Base-by-base conservation (phyloP, 768 basidiomycete genomes). In the Agaricus bisporus region DNA sequence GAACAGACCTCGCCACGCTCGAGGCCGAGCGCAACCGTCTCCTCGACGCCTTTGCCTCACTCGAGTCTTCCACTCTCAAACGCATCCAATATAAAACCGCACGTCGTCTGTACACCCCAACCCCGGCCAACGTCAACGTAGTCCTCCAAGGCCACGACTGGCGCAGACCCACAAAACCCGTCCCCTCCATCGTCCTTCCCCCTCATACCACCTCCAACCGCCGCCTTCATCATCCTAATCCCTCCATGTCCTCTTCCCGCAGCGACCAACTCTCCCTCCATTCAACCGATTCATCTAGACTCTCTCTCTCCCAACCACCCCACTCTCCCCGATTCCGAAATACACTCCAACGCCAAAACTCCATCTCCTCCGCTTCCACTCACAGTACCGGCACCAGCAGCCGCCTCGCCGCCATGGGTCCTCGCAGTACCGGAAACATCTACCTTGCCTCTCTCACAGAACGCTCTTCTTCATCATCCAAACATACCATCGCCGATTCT, bases 11-110 rank as follows among this genome's bases (percentile, higher is more conserved):
- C 49, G 72, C 77, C 52, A 64, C 70, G 2, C 78, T 87, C 36
- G 85, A 89, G 60, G 75, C 78, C 22, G 88, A 90, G 61, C 80
- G 78, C 10, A 68, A 74, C 28, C 71, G 82, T 10, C 70, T 91
- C 25, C 65, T 84, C 26, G 80, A 84, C 43, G 86, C 86, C 6
- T 90, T 90, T 60, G 78, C 80, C 54, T 76, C 79, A 18, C 72
- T 89, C 22, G 85, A 90, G 66, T 69, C 81, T 32, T 79, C 71
- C 46, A 76, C 81, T 18, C 61, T 82, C 41, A 79, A 78, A 3
- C 78, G 75, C 12, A 64, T 73, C 28, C 68, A 74, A 43, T 70
- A 69, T 56, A 72, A 72, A 45, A 73, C 67, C 32, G 71, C 69
- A 1, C 70, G 66, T 18, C 64, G 71, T 18, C 61, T 70, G 11